Conservation (phyloP, 768 basidiomycete genomes). For the Imleria badia region DNA sequence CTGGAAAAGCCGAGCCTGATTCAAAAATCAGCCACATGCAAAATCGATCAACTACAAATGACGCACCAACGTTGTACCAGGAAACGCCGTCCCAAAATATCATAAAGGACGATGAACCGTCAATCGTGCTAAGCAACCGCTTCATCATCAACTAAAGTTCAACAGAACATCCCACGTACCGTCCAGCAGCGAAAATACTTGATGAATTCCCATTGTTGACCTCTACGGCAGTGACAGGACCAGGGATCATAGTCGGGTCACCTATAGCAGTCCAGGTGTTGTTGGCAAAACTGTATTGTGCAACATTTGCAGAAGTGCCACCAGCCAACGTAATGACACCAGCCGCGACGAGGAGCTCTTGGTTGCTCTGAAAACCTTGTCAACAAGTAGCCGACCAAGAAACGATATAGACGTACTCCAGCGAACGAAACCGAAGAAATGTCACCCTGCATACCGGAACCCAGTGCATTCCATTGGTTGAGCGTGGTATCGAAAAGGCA, state of each 20-base stretch:
- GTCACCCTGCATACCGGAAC: slow-evolving; percentile 79
- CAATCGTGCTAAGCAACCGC: slow-evolving; percentile 41
- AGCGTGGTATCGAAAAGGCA: slow-evolving; percentile 68
- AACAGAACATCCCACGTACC: slow-evolving; percentile 44
- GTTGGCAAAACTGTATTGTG: slow-evolving; percentile 69
- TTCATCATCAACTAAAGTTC: background rate
- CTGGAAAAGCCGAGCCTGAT: slow-evolving; percentile 54
- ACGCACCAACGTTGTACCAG: slow-evolving; percentile 70
- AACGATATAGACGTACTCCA: slow-evolving; percentile 52
- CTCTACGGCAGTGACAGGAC: slow-evolving; percentile 86
- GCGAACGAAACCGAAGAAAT: slow-evolving; percentile 77
- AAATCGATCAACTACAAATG: background rate
- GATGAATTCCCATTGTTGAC: slow-evolving; percentile 78
- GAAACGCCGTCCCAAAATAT: slow-evolving; percentile 79
- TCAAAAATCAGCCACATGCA: background rate
- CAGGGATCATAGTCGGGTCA: slow-evolving; percentile 61
- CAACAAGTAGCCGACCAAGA: slow-evolving; percentile 1
- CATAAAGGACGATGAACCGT: slow-evolving; percentile 68
- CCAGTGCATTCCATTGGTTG: slow-evolving; percentile 81
- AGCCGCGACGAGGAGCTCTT: slow-evolving; percentile 71
- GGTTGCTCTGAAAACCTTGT: slow-evolving; percentile 47
- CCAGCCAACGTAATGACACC: slow-evolving; percentile 74
- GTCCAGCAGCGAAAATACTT: slow-evolving; percentile 90
- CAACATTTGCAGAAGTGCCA: slow-evolving; percentile 68
- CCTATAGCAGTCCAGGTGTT: slow-evolving; percentile 74